Evolutionary conservation across 176 grass and related monocot genomes (phyloP).

Genomic region (Musa itinerans): DNA sequence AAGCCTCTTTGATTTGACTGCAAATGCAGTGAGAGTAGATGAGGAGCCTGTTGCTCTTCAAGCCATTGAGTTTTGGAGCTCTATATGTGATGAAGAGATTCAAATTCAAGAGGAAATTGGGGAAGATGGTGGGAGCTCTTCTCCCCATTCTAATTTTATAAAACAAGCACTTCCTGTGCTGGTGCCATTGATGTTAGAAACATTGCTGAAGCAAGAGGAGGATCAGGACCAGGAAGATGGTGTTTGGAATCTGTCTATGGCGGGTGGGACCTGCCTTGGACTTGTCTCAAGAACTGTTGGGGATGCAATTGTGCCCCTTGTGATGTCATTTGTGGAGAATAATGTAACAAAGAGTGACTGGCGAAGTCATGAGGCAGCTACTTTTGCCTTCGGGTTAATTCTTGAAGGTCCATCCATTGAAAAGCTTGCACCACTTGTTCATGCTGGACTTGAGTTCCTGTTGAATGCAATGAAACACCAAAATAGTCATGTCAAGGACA

Average conservation of each 20-base stretch:
- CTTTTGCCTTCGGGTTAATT: constrained; percentile 90
- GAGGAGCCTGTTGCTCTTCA: constrained; percentile 61
- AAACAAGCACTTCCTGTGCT: constrained; percentile 81
- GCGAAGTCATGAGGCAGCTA: constrained; percentile 59
- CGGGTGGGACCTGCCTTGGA: constrained; percentile 60
- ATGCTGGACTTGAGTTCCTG: constrained; percentile 62
- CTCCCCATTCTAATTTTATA: constrained; percentile 60
- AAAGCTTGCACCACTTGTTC: constrained; percentile 53
- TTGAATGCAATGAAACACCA: constrained; percentile 65
- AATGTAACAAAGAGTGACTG: constrained; percentile 78
- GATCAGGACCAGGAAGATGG: constrained; percentile 87
- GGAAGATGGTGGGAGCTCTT: constrained; percentile 48
- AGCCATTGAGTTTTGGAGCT: constrained; percentile 83
- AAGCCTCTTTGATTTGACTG: constrained; percentile 55
- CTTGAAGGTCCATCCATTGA: constrained; percentile 85
- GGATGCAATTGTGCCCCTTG: constrained; percentile 50
- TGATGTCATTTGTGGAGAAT: constrained; percentile 61
- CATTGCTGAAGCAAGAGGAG: constrained; percentile 80
- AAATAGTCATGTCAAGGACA: constrained; percentile 80
- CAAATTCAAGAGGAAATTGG: constrained; percentile 52
- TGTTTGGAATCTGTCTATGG: constrained; percentile 69
- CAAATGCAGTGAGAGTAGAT: constrained; percentile 62
- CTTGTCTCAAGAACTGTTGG: constrained; percentile 60
- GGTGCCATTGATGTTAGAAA: constrained; percentile 84
- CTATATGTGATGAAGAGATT: constrained; percentile 87